phyloP scores from a whole-genome alignment of 2,329 filamentous ascomycete genomes.

The Leptodontidium sp. region DNA sequence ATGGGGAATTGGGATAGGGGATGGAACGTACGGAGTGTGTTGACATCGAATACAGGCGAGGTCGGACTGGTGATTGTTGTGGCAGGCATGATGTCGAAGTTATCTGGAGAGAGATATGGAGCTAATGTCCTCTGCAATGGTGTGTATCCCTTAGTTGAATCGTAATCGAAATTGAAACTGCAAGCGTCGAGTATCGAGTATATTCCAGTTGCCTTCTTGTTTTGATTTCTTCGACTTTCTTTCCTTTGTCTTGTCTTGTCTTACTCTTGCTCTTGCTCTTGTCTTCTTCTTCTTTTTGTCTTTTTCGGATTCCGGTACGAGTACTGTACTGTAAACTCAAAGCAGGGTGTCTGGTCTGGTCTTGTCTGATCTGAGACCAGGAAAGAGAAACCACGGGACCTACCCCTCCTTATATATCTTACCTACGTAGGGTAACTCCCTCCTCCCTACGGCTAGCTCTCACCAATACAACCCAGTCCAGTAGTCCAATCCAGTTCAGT shows the following conservation, averaged over 20 bases:
- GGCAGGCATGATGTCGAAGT: conserved; percentile 1
- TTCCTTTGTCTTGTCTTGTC: background rate
- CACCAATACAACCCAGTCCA: background rate
- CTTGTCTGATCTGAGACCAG: background rate
- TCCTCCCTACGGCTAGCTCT: background rate
- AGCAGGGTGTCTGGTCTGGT: background rate
- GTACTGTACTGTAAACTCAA: no score
- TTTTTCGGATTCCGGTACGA: background rate
- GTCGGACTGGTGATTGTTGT: conserved; percentile 14
- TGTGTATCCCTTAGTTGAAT: background rate
- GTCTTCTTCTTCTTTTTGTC: background rate
- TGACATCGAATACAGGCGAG: conserved; percentile 11
- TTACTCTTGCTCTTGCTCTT: no score
- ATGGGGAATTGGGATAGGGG: background rate
- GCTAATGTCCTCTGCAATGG: conserved; percentile 2
- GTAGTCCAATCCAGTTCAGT: background rate
- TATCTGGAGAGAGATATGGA: background rate
- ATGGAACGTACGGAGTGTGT: conserved; percentile 4
- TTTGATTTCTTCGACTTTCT: no score
- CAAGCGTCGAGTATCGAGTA: background rate
- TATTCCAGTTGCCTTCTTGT: background rate
- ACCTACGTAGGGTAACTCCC: background rate
- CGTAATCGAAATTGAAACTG: no score
- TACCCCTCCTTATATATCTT: conserved; percentile 6
- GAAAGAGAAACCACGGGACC: conserved; percentile 13